Percentiles rank a stretch among this genome's conserved stretches.
Conservation (phyloP, 2,329 filamentous ascomycete genomes). For the Elsinoe necatrix region DNA sequence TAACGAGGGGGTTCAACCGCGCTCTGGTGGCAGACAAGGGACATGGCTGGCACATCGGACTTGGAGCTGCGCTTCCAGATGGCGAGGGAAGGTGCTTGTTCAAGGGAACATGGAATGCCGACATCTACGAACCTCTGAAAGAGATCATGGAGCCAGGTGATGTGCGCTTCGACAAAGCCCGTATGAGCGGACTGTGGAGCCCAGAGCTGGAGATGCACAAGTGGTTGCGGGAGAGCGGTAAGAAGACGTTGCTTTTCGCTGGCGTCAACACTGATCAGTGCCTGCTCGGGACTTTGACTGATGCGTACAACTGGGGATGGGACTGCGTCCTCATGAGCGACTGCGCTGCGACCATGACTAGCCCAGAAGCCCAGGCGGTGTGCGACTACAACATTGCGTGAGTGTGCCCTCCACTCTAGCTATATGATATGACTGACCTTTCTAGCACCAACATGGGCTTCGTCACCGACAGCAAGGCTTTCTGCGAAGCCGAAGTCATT, state of each 20-base stretch:
- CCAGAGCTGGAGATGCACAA: conserved; percentile 34
- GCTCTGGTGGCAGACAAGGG: conserved; percentile 25
- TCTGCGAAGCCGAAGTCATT: conserved; percentile 24
- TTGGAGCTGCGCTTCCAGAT: conserved; percentile 32
- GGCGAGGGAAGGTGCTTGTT: conserved; percentile 35
- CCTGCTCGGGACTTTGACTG: conserved; percentile 35
- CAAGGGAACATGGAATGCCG: conserved; percentile 36
- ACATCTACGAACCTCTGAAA: conserved; percentile 35
- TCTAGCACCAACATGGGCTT: conserved; percentile 35
- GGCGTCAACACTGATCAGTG: conserved; percentile 39
- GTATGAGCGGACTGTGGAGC: conserved; percentile 37
- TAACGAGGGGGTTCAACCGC: conserved; percentile 35
- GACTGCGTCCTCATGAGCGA: conserved; percentile 35
- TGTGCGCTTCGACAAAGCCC: conserved; percentile 37
- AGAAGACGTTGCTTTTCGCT: conserved; percentile 36
- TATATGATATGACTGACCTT: background rate
- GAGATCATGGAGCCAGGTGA: conserved; percentile 31
- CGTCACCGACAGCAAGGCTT: conserved; percentile 32
- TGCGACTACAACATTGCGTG: conserved; percentile 34
- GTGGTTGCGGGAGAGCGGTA: conserved; percentile 33
- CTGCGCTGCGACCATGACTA: conserved; percentile 37
- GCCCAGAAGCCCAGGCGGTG: conserved; percentile 32
- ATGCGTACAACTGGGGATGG: conserved; percentile 37
- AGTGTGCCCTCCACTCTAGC: background rate
- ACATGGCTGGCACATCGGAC: conserved; percentile 35